A percentile compares a stretch with the other conserved stretches of the same genome.
Evolutionary conservation across 2,329 filamentous ascomycete species (phyloP).

Genomic region (Aspergillus aculeatinus): DNA sequence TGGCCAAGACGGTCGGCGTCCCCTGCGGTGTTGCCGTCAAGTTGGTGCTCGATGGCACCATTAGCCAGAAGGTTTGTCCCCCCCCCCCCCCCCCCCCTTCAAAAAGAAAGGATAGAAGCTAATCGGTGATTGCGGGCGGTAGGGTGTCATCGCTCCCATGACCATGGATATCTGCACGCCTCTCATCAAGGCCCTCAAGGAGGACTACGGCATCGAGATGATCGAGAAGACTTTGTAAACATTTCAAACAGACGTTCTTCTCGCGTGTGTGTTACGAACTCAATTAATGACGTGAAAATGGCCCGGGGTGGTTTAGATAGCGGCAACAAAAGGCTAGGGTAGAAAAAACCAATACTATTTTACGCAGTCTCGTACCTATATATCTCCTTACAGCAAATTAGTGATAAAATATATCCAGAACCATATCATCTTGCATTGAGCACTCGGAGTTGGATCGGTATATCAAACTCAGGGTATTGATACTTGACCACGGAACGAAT

Average conservation of each 20-base stretch:
- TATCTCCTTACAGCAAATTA: no score
- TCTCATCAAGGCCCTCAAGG: slow-evolving; percentile 74
- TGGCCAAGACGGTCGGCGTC: slow-evolving; percentile 79
- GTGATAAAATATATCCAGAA: no score
- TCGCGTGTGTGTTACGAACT: not conserved
- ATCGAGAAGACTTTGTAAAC: slow-evolving; percentile 61
- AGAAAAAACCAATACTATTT: not conserved
- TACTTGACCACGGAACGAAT: not conserved
- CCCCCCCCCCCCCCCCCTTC: not conserved
- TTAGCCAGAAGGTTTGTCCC: slow-evolving; percentile 58
- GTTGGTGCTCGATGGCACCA: slow-evolving; percentile 73
- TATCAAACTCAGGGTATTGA: no score
- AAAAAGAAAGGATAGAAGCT: no score
- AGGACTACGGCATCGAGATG: slow-evolving; percentile 70
- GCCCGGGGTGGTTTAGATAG: not conserved
- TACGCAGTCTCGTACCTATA: not conserved
- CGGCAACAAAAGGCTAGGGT: not conserved
- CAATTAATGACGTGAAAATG: slow-evolving; percentile 1
- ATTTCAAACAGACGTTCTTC: not conserved
- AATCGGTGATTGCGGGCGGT: not conserved
- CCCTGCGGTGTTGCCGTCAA: slow-evolving; percentile 74
- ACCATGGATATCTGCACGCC: slow-evolving; percentile 68
- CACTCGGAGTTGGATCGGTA: not conserved
- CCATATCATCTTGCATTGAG: no score
- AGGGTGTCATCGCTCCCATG: slow-evolving; percentile 75